Evolutionary conservation across 495 filamentous ascomycete species (phyloP).

Genomic region (Aspergillus saccharolyticus): DNA sequence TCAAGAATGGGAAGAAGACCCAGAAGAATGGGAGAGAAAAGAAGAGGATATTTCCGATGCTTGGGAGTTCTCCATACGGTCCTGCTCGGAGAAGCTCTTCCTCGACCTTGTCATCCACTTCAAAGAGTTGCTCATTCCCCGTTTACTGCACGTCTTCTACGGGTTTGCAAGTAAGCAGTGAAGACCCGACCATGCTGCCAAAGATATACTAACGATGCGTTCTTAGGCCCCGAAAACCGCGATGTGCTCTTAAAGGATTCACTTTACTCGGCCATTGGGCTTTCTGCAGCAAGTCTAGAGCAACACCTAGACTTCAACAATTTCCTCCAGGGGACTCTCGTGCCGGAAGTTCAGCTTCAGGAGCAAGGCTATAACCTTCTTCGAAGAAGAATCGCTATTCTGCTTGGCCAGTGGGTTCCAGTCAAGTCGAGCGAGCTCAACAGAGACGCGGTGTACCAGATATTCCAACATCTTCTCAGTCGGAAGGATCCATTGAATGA

Average conservation of each 20-base stretch:
- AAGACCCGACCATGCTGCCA: no score
- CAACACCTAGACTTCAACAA: slow-evolving; percentile 72
- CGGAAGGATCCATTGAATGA: slow-evolving; percentile 76
- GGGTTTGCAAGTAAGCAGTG: slow-evolving; percentile 56
- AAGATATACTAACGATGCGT: slow-evolving; percentile 11
- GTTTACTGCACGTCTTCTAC: slow-evolving; percentile 73
- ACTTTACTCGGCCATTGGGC: slow-evolving; percentile 85
- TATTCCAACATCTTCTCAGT: slow-evolving; percentile 84
- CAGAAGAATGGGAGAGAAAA: slow-evolving; percentile 84
- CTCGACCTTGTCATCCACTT: slow-evolving; percentile 85
- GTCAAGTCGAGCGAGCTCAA: slow-evolving; percentile 62
- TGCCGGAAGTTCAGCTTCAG: slow-evolving; percentile 71
- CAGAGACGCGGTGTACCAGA: slow-evolving; percentile 72
- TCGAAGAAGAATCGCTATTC: slow-evolving; percentile 79
- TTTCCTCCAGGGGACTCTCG: slow-evolving; percentile 68
- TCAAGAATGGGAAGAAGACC: slow-evolving; percentile 84
- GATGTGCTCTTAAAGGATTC: slow-evolving; percentile 85
- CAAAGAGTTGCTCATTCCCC: slow-evolving; percentile 68
- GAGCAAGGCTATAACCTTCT: slow-evolving; percentile 77
- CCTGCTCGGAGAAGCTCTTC: slow-evolving; percentile 90
- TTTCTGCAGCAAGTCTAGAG: slow-evolving; percentile 70
- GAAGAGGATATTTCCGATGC: slow-evolving; percentile 75
- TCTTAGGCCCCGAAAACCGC: slow-evolving; percentile 49
- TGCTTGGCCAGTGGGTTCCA: slow-evolving; percentile 84
- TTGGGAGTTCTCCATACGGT: slow-evolving; percentile 82